Evolutionary conservation across 73 alveolate species (phyloP), one percentile per base, ranked within the genome.

Genomic region (Urostyla sp.): DNA sequence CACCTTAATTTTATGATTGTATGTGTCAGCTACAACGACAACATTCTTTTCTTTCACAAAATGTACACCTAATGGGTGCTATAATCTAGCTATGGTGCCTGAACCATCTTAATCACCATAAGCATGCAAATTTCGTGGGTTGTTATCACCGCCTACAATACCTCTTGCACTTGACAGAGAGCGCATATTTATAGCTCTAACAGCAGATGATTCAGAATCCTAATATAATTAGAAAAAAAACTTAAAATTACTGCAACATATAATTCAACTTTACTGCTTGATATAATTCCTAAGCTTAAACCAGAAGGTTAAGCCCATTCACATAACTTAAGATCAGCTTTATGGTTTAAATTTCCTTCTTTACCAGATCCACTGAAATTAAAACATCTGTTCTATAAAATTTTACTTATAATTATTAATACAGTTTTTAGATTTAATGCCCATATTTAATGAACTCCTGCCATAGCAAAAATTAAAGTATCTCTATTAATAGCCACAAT

Each of bases 281-380:
- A 40, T 0, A 75, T 40, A 0, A 72, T 46, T 27, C 92, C 92
- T 10, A 84, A 51, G 21, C 78, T 36, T 30, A 84, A 36, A 10
- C 92, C 92, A 15, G 88, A 74, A 6, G 92, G 92, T 32, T 84
- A 79, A n/a, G 92, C 85, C 92, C 92, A 84, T 46, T 75, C 85
- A 21, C 72, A 72, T n/a, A 55, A 53, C 37, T 37, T 75, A 23
- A 84, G 49, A 32, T 38, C 49, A 31, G 23, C 10, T 35, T 74
- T 34, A 46, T 54, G 72, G 44, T 84, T 75, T 8, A 74, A 57
- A 50, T 84, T 84, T 58, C 92, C 92, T 49, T 84, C 92, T 35
- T 45, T 51, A 10, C 88, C 92, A 0, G 76, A 38, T 1, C 92
- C 92, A 59, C 85, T 45, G 59, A 74, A 84, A 15, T 59, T 75